Conservation (phyloP, 2,329 filamentous ascomycete genomes). For the Botrytis fabae region DNA sequence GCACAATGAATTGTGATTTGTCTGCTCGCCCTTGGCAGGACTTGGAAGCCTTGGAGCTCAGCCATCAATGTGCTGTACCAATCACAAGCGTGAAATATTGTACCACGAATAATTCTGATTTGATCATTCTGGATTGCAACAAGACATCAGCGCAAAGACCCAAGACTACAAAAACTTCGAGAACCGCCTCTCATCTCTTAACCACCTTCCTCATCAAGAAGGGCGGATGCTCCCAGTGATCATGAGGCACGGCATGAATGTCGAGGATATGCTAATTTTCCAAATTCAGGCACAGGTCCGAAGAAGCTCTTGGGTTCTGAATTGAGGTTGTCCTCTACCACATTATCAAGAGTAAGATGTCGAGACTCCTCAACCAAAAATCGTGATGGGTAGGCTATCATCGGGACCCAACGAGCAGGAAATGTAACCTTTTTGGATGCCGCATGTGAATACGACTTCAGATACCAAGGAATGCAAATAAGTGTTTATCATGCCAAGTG, state of each 20-base stretch:
- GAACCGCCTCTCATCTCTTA: background rate
- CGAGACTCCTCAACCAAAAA: background rate
- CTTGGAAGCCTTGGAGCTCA: background rate
- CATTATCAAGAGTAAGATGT: background rate
- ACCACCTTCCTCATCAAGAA: constrained; percentile 12
- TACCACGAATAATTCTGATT: constrained; percentile 11
- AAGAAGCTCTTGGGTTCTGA: background rate
- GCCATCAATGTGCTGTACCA: constrained; percentile 8
- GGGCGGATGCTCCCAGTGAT: background rate
- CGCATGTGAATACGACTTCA: background rate
- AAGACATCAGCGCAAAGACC: constrained; percentile 1
- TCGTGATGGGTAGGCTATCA: background rate
- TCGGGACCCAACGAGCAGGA: background rate
- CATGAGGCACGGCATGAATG: background rate
- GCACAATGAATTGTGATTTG: background rate
- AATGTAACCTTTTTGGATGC: background rate
- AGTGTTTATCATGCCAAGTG: background rate
- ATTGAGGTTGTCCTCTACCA: background rate
- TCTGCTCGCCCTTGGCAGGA: background rate
- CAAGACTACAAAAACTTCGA: constrained; percentile 6
- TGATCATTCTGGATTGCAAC: background rate
- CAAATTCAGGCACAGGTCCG: background rate
- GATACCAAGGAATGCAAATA: background rate
- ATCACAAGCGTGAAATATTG: constrained; percentile 12
- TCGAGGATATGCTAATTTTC: background rate